phyloP scores from a whole-genome alignment of 768 basidiomycete species.

The Coprinopsis cinerea region DNA sequence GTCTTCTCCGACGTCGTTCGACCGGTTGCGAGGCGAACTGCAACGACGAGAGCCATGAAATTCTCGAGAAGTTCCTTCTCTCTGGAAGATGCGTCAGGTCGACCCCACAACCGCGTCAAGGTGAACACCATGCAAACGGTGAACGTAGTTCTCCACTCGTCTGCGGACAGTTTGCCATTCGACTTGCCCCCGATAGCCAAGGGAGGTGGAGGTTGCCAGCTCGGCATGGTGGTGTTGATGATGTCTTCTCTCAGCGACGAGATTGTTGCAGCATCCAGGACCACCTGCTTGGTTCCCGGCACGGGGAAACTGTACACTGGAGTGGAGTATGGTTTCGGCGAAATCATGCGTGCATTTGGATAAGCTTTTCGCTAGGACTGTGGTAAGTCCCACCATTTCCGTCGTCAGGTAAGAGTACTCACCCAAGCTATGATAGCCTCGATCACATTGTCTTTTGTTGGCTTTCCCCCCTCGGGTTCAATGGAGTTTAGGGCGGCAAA shows the following conservation, averaged over 20 bases:
- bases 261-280: neutral
- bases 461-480: neutral
- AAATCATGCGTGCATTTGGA: too few relatives aligned
- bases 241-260: constrained; percentile 15
- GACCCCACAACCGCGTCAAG: constrained; percentile 32
- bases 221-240: constrained; percentile 16
- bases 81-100: neutral
- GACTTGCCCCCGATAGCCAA: constrained; percentile 11
- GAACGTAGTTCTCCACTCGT: constrained; percentile 25
- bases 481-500: neutral
- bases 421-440: neutral
- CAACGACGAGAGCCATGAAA: constrained; percentile 30
- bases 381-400: too few relatives aligned
- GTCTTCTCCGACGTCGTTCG: too few relatives aligned
- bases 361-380: too few relatives aligned
- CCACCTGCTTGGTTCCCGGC: neutral
- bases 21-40: too few relatives aligned
- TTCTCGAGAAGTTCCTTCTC: constrained; percentile 19
- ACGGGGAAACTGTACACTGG: constrained; percentile 1
- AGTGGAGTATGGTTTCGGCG: too few relatives aligned
- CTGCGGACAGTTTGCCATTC: constrained; percentile 26
- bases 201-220: constrained; percentile 15
- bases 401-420: too few relatives aligned
- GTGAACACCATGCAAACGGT: constrained; percentile 29
- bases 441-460: neutral